Conservation (phyloP, 2,329 filamentous ascomycete species). For the Pyrenophora seminiperda region DNA sequence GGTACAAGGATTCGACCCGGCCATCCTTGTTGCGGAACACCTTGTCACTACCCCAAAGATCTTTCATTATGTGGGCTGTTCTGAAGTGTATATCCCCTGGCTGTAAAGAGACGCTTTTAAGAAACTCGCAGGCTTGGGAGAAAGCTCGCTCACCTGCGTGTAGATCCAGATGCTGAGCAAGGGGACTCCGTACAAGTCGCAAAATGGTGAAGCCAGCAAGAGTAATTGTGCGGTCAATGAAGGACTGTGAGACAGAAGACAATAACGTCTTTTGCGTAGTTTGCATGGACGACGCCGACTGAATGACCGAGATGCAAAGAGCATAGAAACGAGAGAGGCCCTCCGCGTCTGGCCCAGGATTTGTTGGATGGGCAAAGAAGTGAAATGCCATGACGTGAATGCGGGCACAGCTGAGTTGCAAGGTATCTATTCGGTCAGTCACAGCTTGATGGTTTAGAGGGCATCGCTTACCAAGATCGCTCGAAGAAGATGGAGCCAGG, state of each 20-base stretch:
- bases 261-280: conserved; percentile 33
- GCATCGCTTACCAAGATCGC: conserved; percentile 37
- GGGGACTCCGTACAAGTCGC: conserved; percentile 36
- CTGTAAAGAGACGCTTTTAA: conserved; percentile 42
- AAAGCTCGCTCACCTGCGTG: conserved; percentile 43
- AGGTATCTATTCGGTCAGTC: conserved; percentile 34
- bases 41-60: conserved; percentile 43
- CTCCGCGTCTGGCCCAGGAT: conserved; percentile 35
- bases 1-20: conserved; percentile 37
- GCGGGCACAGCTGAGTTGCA: conserved; percentile 44
- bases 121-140: conserved; percentile 38
- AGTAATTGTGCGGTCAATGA: conserved; percentile 42
- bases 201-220: conserved; percentile 43
- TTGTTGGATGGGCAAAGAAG: conserved; percentile 42
- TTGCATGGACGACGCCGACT: conserved; percentile 29
- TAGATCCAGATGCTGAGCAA: conserved; percentile 41
- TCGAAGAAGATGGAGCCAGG: conserved; percentile 35
- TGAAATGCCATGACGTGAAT: conserved; percentile 46
- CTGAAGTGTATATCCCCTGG: conserved; percentile 39
- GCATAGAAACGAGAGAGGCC: conserved; percentile 39
- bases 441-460: background rate
- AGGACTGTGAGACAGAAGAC: conserved; percentile 37
- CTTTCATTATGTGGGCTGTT: conserved; percentile 39
- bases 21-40: conserved; percentile 43
- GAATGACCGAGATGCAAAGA: conserved; percentile 40